A percentile compares a stretch with the other conserved stretches of the same genome.
Evolutionary conservation across 192 early-diverging fungal genomes (phyloP).

Genomic region (Lobosporangium transversale): DNA sequence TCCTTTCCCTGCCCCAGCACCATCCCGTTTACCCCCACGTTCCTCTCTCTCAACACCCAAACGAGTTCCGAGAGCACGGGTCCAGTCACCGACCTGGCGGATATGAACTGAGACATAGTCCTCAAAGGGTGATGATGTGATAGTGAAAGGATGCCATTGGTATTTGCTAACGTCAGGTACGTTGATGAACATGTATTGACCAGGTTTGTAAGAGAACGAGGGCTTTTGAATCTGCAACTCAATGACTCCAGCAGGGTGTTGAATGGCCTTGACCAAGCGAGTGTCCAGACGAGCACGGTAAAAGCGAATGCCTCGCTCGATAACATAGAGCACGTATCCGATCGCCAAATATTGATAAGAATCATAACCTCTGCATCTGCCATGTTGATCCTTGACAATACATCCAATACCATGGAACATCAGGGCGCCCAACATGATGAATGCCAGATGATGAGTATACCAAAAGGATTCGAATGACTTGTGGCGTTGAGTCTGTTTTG

Average conservation of each 20-base stretch:
- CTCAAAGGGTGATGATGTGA: conserved; percentile 57
- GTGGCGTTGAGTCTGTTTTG: conserved; percentile 66
- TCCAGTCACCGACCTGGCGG: conserved; percentile 58
- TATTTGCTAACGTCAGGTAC: conserved; percentile 70
- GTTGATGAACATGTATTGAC: conserved; percentile 81
- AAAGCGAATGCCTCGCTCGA: conserved; percentile 71
- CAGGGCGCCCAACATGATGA: conserved; percentile 67
- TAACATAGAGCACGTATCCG: conserved; percentile 64
- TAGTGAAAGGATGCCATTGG: conserved; percentile 85
- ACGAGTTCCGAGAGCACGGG: conserved; percentile 40
- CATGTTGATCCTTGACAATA: conserved; percentile 55
- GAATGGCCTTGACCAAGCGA: conserved; percentile 73
- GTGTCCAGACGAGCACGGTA: conserved; percentile 62
- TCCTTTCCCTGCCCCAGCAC: background rate
- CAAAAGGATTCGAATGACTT: conserved; percentile 81
- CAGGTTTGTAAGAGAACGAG: conserved; percentile 60
- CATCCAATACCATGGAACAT: conserved; percentile 74
- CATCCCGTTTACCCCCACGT: conserved; percentile 12
- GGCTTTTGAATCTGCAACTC: conserved; percentile 73
- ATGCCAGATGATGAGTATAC: conserved; percentile 81
- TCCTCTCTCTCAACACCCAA: conserved; percentile 52
- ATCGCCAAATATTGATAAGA: conserved; percentile 61
- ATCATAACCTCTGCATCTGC: conserved; percentile 48
- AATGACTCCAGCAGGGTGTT: conserved; percentile 76
- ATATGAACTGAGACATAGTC: conserved; percentile 57